Evolutionary conservation across 129 eudicot genomes (phyloP).

Genomic region (Artemisia argyi): DNA sequence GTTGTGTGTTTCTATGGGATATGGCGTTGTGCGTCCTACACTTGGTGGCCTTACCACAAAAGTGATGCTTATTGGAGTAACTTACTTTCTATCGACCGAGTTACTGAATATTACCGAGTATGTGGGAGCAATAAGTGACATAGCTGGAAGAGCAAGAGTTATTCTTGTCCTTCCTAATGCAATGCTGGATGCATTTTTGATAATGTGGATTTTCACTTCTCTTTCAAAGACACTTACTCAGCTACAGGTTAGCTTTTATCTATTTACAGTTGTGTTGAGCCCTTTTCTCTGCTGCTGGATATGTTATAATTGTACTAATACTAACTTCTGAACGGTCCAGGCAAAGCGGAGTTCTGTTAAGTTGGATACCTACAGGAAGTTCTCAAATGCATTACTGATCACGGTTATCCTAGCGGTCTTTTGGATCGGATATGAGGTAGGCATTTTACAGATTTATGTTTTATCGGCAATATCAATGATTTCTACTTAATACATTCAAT

Average conservation of each 20-base stretch:
- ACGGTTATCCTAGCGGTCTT: constrained; percentile 81
- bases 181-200: constrained; percentile 83
- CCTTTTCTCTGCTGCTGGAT: background rate
- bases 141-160: constrained; percentile 91
- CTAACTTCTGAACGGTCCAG: constrained; percentile 39
- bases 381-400: constrained; percentile 87
- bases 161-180: constrained; percentile 92
- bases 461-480: no score
- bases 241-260: constrained; percentile 63
- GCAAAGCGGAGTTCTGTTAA: constrained; percentile 89
- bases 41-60: constrained; percentile 97
- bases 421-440: constrained; percentile 96
- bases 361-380: constrained; percentile 93
- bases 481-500: constrained; percentile 6
- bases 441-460: constrained; percentile 17
- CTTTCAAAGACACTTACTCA: constrained; percentile 97
- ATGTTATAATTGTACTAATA: constrained; percentile 23
- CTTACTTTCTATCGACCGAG: constrained; percentile 87
- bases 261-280: constrained; percentile 3
- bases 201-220: constrained; percentile 97
- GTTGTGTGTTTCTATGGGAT: constrained; percentile 93
- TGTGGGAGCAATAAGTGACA: constrained; percentile 93
- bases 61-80: constrained; percentile 80
- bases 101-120: constrained; percentile 81
- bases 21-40: constrained; percentile 98